Percentiles rank a stretch among this genome's conserved stretches.
Conservation (phyloP, 768 basidiomycete genomes). For the Tylopilus plumbeoviolaceoides region DNA sequence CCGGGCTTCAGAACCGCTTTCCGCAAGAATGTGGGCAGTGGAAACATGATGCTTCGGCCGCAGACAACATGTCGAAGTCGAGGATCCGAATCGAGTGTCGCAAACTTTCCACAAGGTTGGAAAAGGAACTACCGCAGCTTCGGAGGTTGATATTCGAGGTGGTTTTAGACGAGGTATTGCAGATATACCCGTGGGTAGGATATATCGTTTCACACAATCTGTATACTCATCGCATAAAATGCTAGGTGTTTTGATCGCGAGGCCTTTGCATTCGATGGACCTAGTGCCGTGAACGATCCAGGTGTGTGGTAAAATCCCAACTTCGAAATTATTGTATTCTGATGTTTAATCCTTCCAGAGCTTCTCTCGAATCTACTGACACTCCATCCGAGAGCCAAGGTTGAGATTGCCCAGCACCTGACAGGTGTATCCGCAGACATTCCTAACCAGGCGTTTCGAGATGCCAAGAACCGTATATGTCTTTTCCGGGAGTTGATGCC, state of each 20-base stretch:
- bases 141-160: constrained; percentile 22
- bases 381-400: constrained; percentile 13
- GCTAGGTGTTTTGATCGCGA: constrained; percentile 16
- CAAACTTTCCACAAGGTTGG: not conserved
- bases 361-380: constrained; percentile 1
- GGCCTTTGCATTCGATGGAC: not conserved
- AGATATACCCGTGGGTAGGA: constrained; percentile 22
- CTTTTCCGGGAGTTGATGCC: constrained; percentile 5
- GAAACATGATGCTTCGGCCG: constrained; percentile 13
- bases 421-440: constrained; percentile 5
- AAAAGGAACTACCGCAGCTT: constrained; percentile 3
- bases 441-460: constrained; percentile 3
- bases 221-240: not conserved
- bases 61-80: not conserved
- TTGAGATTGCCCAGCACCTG: not conserved
- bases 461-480: constrained; percentile 15
- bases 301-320: constrained; percentile 1
- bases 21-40: constrained; percentile 20
- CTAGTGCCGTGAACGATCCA: not conserved
- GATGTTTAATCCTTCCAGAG: constrained; percentile 1
- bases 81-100: not conserved
- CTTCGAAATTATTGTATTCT: not conserved
- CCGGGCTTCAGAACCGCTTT: constrained; percentile 31
- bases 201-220: not conserved
- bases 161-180: constrained; percentile 19